Evolutionary conservation across 106 monocot genomes (phyloP).

Genomic region (Ottelia alismoides): DNA sequence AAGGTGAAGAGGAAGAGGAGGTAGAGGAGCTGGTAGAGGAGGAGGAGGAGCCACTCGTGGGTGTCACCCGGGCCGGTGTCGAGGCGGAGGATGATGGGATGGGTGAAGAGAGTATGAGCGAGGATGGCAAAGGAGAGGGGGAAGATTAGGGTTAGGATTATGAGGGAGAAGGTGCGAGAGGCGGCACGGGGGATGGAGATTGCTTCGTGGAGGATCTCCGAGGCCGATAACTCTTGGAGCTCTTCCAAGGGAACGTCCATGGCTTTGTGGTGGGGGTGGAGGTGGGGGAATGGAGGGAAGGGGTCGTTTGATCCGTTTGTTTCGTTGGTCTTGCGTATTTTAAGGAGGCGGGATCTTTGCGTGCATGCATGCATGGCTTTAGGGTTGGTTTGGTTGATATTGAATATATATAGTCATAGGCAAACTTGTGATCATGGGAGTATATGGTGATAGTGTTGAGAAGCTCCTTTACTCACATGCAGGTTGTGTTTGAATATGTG

Average conservation of each 20-base stretch:
- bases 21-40: slow-evolving; percentile 50
- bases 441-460: no score
- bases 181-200: slow-evolving; percentile 23
- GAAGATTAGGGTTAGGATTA: slow-evolving; percentile 27
- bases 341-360: no score
- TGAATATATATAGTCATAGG: no score
- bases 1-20: slow-evolving; percentile 63
- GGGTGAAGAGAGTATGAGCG: slow-evolving; percentile 20
- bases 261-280: no score
- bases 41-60: slow-evolving; percentile 19
- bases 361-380: no score
- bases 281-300: no score
- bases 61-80: slow-evolving; percentile 1
- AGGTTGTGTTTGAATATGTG: no score
- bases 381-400: no score
- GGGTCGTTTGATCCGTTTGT: no score
- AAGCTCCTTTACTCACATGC: no score
- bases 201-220: slow-evolving; percentile 16
- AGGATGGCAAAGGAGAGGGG: slow-evolving; percentile 32
- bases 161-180: slow-evolving; percentile 33
- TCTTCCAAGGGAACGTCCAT: slow-evolving; percentile 5
- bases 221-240: slow-evolving; percentile 6
- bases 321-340: no score
- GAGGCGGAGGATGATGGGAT: neutral
- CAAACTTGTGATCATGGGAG: no score